Evolutionary conservation across 345 rosid species (phyloP).

Genomic region (Citrus australasica): DNA sequence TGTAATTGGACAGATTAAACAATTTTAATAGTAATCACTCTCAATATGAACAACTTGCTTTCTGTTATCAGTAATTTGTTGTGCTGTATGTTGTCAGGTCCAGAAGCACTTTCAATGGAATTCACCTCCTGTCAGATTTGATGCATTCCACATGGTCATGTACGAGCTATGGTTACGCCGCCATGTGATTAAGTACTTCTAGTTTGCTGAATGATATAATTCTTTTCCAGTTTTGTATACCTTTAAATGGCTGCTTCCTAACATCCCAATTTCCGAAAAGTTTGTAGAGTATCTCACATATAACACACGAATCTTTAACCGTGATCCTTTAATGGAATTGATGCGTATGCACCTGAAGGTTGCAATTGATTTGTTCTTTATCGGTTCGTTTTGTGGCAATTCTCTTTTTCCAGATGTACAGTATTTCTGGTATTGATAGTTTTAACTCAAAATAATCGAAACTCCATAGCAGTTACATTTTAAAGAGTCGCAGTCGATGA

Average conservation of each 20-base stretch:
- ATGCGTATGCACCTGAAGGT: not conserved
- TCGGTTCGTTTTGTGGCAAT: not conserved
- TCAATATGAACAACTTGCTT: not conserved
- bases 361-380: constrained; percentile 17
- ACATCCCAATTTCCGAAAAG: constrained; percentile 4
- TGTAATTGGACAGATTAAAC: not conserved
- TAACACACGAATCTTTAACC: not conserved
- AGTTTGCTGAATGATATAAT: constrained; percentile 12
- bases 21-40: not conserved
- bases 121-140: constrained; percentile 66
- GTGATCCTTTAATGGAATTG: constrained; percentile 8
- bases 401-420: not conserved
- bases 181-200: constrained; percentile 73
- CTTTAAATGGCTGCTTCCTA: not conserved
- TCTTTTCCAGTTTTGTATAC: not conserved
- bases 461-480: no score
- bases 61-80: constrained; percentile 3
- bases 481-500: no score
- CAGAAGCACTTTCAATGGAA: constrained; percentile 98
- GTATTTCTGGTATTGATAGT: not conserved
- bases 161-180: constrained; percentile 93
- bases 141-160: constrained; percentile 96
- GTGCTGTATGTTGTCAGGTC: constrained; percentile 45
- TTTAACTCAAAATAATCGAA: not conserved
- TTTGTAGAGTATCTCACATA: constrained; percentile 10